phyloP scores from a whole-genome alignment of 768 basidiomycete species.

The Leucocoprinus birnbaumii region DNA sequence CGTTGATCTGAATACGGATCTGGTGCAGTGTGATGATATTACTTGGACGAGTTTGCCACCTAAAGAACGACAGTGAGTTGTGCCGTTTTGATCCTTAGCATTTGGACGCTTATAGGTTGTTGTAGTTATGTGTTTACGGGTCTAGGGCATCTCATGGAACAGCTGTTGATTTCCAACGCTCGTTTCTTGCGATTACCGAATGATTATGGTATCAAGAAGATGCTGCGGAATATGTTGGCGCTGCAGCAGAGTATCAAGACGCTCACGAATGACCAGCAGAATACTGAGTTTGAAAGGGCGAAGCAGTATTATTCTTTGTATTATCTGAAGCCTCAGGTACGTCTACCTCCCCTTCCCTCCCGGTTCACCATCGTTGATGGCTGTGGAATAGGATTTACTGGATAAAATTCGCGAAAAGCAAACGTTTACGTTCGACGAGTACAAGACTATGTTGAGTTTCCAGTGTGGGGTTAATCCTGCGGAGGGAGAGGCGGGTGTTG shows the following conservation, averaged over 20 bases:
- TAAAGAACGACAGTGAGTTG: constrained; percentile 64
- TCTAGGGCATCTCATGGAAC: constrained; percentile 81
- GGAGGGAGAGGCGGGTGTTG: constrained; percentile 44
- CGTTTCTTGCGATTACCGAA: constrained; percentile 69
- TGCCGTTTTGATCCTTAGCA: neutral
- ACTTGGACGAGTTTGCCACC: constrained; percentile 58
- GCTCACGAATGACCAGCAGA: constrained; percentile 55
- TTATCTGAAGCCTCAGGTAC: constrained; percentile 67
- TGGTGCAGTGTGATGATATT: constrained; percentile 74
- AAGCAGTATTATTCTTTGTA: constrained; percentile 84
- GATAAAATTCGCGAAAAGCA: constrained; percentile 61
- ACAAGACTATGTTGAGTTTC: constrained; percentile 85
- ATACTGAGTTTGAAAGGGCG: constrained; percentile 71
- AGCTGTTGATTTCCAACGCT: constrained; percentile 73
- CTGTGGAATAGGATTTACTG: constrained; percentile 62
- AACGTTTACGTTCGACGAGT: constrained; percentile 86
- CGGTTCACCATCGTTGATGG: neutral
- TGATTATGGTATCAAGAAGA: constrained; percentile 78
- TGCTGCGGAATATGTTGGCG: constrained; percentile 84
- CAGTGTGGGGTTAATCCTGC: constrained; percentile 80
- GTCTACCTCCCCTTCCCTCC: constrained; percentile 15
- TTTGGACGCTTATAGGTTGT: no score
- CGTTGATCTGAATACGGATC: constrained; percentile 78
- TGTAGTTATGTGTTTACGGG: constrained; percentile 85
- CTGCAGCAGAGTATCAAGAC: constrained; percentile 90